Evolutionary conservation across 2,329 filamentous ascomycete genomes (phyloP), one percentile per base, ranked within the genome.

Genomic region (Clonostachys byssicola): DNA sequence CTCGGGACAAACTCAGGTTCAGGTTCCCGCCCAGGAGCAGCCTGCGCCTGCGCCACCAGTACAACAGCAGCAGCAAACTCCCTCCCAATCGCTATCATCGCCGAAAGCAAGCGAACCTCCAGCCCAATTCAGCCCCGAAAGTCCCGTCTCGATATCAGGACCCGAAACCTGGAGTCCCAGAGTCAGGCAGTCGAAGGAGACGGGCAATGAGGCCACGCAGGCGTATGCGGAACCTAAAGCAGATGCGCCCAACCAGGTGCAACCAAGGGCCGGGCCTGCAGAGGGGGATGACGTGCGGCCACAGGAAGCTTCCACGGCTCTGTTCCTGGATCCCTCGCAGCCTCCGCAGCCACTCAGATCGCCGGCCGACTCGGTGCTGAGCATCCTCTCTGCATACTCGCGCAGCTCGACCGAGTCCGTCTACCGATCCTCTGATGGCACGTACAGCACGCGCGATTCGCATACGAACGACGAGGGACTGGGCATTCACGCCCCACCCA

Each of bases 361-460:
- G 40, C 72, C 75, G 5, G 65, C 67, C 2, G 70, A 70, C 20
- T 81, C 78, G 10, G 62, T 81, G 45, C 77, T 72, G 13, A 81
- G 77, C 57, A 62, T 82, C 12, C 55, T 82, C 35, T 80, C 76
- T 12, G 77, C 78, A 17, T 82, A 82, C 56, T 74, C 74, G 44
- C 64, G 67, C 51, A 72, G 68, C 42, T 71, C 71, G 7, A 70
- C 68, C 40, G 73, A 72, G 44, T 73, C 68, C 5, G 61, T 68
- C 38, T 63, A 68, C 34, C 63, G 61, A 48, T 70, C 69, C 5
- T 73, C 71, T 16, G 66, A 70, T 47, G 70, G 62, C 41, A 68
- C 52, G 33, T 54, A 50, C 34, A 59, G 52, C 47, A 45, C 47
- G 44, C 51, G 40, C 50, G 47, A 56, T 48, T 53, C 54, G 30